Evolutionary conservation across 1,284 basidiomycete genomes (phyloP), one percentile per base, ranked within the genome.

Genomic region (Athelia sp.): DNA sequence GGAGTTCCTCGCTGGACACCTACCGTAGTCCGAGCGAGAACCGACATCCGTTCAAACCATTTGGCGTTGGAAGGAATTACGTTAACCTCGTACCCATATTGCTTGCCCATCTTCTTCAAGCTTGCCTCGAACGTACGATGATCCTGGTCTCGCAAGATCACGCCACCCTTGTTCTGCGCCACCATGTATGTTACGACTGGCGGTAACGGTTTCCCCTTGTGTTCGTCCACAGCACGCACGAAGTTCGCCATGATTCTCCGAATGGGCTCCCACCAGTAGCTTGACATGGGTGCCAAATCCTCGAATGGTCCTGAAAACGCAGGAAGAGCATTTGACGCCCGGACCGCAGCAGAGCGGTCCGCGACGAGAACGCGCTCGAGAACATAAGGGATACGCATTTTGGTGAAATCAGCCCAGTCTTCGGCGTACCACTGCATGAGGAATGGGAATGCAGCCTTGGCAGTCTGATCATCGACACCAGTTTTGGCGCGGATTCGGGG

Each of bases 101-200:
- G 72, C 47, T 69, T 68, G 52, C 73, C 75, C 60, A 93, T 67
- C 50, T 71, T 71, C 46, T 67, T 58, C 53, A 89, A 63, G 19
- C 71, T 78, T 4, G 59, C 61, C 1, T 84, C 65, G 8, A 90
- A 69, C 17, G 65, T 67, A 4, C 68, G 59, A 54, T 89, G 83
- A 56, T 86, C 79, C 36, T 65, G 68, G 0, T 59, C 59, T 19
- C 64, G 65, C 52, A 87, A 52, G 49, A 56, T 70, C 31, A 74
- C 65, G 26, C 74, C 73, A 54, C 52, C 74, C 48, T 57, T 74
- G 63, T 72, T 78, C 60, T 87, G 87, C 44, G 81, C 72, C 42
- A 82, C 78, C 43, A 93, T 71, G 62, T 91, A 92, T 31, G 88
- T 88, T 50, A 92, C 74, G n/a, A 82, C 77, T n/a, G 68, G 74